Evolutionary conservation across 2,329 filamentous ascomycete species (phyloP), one percentile per base, ranked within the genome.

Genomic region (Colletotrichum paranaense): DNA sequence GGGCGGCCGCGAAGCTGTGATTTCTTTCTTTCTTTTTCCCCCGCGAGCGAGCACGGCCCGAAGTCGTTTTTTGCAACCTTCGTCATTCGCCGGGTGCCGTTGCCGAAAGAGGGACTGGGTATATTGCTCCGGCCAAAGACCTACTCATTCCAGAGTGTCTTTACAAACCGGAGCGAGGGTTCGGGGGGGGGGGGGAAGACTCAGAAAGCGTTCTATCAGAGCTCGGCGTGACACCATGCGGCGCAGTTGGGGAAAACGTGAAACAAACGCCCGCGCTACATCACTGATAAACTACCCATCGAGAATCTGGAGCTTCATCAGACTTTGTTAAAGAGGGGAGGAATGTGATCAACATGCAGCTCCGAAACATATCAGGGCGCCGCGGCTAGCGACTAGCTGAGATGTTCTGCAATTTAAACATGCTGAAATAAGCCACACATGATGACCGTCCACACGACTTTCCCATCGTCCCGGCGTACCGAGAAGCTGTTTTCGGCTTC

Each of bases 331-430:
- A 16, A 49, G 6, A 32, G 53, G 24, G 16, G 16, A 58, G 55
- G 59, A 72, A 72, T 69, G 66, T 64, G 69, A 64, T 69, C 66
- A 35, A 28, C 56, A 49, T 49, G 59, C 26, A 19, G 35, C 55
- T 28, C 49, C 46, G 32, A 52, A 32, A 64, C 59, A 59, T 42
- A 11, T 32, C 7, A 22, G 24, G 19, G 35, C 22, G 35, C 46
- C 22, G 35, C 55, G 62, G 46, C 53, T 30, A 26, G 65, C 30
- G 12, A 16, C 30, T 35, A 14, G 35, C 26, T n/a, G 42, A 5
- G 12, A 53, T 28, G 12, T 42, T 24, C 30, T 26, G 35, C 14
- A n/a, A 32, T 62, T 49, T 9, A 68, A 38, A 70, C 49, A 26
- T 62, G 65, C 22, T 16, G 59, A 24, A 35, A 12, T 35, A n/a